A percentile compares a stretch with the other conserved stretches of the same genome.
Conservation (phyloP, 345 rosid genomes). For the Hypericum androsaemum region DNA sequence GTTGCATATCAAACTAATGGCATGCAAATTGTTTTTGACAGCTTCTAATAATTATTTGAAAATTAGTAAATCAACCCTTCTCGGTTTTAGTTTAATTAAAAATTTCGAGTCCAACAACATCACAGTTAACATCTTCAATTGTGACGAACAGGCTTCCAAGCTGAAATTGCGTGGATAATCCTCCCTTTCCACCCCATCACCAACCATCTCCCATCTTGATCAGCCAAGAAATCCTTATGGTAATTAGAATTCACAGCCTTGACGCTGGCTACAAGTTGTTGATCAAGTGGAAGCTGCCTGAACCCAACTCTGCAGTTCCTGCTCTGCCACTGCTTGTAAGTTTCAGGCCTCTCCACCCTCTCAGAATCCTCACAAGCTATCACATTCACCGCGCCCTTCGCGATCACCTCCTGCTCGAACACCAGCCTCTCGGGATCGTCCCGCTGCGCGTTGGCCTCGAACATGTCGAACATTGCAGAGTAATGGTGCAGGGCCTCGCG, state of each 20-base stretch:
- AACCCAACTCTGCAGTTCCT: conserved; percentile 14
- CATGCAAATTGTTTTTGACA: too few species aligned
- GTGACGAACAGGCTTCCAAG: background rate
- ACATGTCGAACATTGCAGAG: conserved; percentile 17
- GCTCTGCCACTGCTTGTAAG: conserved; percentile 18
- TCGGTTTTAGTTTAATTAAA: too few species aligned
- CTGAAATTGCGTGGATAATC: conserved; percentile 8
- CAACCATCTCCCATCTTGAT: conserved; percentile 19
- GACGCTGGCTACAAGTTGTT: conserved; percentile 3
- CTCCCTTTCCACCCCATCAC: conserved; percentile 22
- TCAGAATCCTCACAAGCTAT: conserved; percentile 17
- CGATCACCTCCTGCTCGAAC: conserved; percentile 13
- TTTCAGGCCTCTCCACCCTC: conserved; percentile 22
- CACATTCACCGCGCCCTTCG: conserved; percentile 17
- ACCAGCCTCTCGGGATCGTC: conserved; percentile 11
- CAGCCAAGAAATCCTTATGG: conserved; percentile 12
- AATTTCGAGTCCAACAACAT: too few species aligned
- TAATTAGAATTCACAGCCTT: conserved; percentile 1
- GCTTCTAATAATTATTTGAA: too few species aligned
- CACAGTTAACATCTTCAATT: too few species aligned
- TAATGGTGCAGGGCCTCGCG: conserved; percentile 16
- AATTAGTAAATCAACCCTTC: too few species aligned
- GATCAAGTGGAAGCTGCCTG: conserved; percentile 13
- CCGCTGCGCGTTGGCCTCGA: conserved; percentile 5
- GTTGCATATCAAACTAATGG: too few species aligned